Evolutionary conservation across 106 monocot species (phyloP).

Genomic region (Dendrobium catenatum): DNA sequence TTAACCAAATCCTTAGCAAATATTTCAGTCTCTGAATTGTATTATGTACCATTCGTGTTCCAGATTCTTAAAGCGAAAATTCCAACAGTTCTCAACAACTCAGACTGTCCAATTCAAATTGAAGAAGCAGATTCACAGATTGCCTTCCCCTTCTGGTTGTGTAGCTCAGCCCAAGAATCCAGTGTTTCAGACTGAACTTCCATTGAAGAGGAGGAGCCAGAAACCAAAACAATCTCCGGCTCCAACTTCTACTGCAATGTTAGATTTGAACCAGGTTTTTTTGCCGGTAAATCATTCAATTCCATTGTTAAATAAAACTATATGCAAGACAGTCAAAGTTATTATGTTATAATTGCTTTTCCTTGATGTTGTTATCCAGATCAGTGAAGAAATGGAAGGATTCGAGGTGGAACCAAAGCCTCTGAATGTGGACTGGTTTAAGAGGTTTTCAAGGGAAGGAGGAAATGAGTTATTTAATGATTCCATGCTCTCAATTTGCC

Average conservation of each 20-base stretch:
- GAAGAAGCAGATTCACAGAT: conserved; percentile 8
- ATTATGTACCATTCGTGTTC: not conserved
- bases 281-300: conserved; percentile 13
- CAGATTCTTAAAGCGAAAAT: conserved; percentile 42
- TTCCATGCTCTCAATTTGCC: conserved; percentile 30
- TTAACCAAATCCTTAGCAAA: not conserved
- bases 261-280: conserved; percentile 35
- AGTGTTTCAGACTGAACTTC: too few relatives aligned
- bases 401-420: conserved; percentile 21
- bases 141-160: not conserved
- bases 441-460: conserved; percentile 18
- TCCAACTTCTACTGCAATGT: conserved; percentile 6
- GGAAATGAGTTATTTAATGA: conserved; percentile 15
- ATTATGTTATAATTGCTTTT: not conserved
- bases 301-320: not conserved
- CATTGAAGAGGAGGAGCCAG: not conserved
- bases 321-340: too few relatives aligned
- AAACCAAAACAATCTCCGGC: conserved; percentile 9
- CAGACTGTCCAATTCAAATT: conserved; percentile 3
- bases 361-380: conserved; percentile 19
- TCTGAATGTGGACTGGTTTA: not conserved
- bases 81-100: conserved; percentile 16
- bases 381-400: conserved; percentile 36
- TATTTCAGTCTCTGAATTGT: not conserved
- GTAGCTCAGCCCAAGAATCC: not conserved